Conservation (phyloP, 1,284 basidiomycete genomes). For the Cystobasidium sp. region DNA sequence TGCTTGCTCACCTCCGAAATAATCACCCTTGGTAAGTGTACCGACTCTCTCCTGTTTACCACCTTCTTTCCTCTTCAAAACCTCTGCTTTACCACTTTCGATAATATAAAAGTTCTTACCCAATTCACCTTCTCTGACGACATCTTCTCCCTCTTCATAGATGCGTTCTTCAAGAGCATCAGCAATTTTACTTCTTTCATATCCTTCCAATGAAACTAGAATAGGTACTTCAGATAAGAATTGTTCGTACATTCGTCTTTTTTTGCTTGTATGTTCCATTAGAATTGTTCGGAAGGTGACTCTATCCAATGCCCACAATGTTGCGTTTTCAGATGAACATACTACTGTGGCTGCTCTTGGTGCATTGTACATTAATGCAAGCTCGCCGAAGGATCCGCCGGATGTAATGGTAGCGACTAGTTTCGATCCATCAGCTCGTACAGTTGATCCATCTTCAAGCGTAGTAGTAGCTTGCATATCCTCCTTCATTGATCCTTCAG, state of each 20-base stretch:
- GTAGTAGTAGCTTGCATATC: constrained; percentile 45
- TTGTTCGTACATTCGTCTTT: constrained; percentile 91
- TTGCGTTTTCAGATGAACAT: constrained; percentile 74
- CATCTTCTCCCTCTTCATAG: constrained; percentile 79
- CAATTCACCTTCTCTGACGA: constrained; percentile 89
- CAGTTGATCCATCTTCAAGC: constrained; percentile 43
- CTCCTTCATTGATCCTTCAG: constrained; percentile 47
- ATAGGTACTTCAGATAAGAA: constrained; percentile 92
- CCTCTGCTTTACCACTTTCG: constrained; percentile 87
- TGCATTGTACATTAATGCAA: constrained; percentile 97
- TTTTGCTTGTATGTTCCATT: constrained; percentile 73
- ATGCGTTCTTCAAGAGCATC: constrained; percentile 87
- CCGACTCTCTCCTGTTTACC: constrained; percentile 73
- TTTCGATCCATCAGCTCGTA: constrained; percentile 62
- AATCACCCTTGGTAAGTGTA: constrained; percentile 83
- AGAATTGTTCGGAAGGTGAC: constrained; percentile 99
- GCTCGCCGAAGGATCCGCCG: constrained; percentile 90
- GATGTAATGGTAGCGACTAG: constrained; percentile 84
- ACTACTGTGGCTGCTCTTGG: constrained; percentile 93
- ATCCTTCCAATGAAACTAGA: constrained; percentile 78
- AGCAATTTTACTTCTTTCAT: constrained; percentile 93
- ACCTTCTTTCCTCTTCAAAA: constrained; percentile 76
- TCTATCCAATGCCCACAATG: constrained; percentile 92
- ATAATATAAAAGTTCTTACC: constrained; percentile 98
- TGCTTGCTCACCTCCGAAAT: constrained; percentile 83